phyloP scores from a whole-genome alignment of 305 asterid species.

The Solanum aculeatissimum region DNA sequence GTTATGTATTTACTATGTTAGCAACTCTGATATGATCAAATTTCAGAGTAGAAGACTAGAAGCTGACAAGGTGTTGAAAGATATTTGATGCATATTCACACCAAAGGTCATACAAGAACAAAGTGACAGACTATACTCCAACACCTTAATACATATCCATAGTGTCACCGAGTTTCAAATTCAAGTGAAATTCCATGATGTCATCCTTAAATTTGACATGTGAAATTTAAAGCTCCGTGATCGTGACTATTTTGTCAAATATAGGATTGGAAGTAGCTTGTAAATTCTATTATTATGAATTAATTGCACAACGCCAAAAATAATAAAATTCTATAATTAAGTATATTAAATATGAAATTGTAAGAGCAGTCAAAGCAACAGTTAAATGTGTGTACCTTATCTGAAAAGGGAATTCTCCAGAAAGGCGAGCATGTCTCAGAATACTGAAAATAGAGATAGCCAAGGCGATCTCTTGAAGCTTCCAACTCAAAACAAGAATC shows the following conservation, averaged over 20 bases:
- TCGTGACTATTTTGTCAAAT: background rate
- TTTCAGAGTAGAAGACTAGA: no score
- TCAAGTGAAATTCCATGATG: background rate
- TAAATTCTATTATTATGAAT: background rate
- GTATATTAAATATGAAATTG: background rate
- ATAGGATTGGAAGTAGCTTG: background rate
- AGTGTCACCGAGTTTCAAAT: background rate
- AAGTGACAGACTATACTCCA: no score
- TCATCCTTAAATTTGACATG: background rate
- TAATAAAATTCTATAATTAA: background rate
- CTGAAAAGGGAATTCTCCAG: conserved; percentile 20
- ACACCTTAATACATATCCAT: no score
- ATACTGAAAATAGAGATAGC: conserved; percentile 15
- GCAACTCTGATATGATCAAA: no score
- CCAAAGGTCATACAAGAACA: no score
- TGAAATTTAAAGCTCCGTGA: background rate
- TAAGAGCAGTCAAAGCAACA: background rate
- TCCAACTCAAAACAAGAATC: background rate
- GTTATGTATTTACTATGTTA: no score
- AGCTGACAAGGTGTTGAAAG: no score
- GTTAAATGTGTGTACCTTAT: conserved; percentile 12
- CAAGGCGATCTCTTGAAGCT: background rate
- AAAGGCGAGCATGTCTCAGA: conserved; percentile 20
- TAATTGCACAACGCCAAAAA: background rate
- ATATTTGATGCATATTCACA: no score